These are phyloP conservation scores for Porcisia hertigi DNA, from an alignment of 208 protist species.

Conservation along the genomic window DNA sequence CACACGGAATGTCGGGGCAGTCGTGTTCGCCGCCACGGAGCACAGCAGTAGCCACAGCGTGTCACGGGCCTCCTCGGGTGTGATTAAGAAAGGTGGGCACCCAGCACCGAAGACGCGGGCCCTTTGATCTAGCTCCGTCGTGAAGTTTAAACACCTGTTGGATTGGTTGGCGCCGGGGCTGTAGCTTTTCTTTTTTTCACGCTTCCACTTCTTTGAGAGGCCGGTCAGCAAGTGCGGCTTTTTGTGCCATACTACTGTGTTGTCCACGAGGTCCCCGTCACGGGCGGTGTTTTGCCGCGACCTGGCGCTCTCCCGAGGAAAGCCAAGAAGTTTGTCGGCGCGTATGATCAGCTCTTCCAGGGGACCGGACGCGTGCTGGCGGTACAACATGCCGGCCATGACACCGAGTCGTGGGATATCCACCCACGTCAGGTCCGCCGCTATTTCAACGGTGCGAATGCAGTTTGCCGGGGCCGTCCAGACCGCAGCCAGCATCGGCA, in stretches of 20 bases:
- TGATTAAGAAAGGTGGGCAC: conserved; percentile 47
- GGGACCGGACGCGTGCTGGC: conserved; percentile 31
- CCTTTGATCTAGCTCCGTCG: conserved; percentile 37
- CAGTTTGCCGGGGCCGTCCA: conserved; percentile 51
- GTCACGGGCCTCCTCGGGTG: conserved; percentile 58
- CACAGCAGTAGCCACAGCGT: conserved; percentile 65
- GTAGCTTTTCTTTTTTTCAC: background rate
- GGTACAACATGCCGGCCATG: conserved; percentile 58
- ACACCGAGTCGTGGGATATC: conserved; percentile 71
- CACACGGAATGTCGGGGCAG: conserved; percentile 18
- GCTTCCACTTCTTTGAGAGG: background rate
- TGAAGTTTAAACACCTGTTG: conserved; percentile 30
- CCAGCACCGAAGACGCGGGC: conserved; percentile 29
- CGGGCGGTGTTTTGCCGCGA: background rate
- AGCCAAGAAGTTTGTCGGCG: conserved; percentile 44
- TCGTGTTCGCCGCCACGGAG: conserved; percentile 43
- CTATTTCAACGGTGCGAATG: conserved; percentile 47
- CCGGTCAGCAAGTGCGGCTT: background rate
- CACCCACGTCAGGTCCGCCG: conserved; percentile 36
- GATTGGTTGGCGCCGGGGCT: conserved; percentile 6
- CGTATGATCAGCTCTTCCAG: conserved; percentile 50
- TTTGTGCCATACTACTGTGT: background rate
- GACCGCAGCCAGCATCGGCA: conserved; percentile 57
- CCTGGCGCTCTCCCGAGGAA: background rate
- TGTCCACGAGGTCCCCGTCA: background rate